phyloP scores from a whole-genome alignment of 2,329 filamentous ascomycete species.

The Curvularia spicifera region DNA sequence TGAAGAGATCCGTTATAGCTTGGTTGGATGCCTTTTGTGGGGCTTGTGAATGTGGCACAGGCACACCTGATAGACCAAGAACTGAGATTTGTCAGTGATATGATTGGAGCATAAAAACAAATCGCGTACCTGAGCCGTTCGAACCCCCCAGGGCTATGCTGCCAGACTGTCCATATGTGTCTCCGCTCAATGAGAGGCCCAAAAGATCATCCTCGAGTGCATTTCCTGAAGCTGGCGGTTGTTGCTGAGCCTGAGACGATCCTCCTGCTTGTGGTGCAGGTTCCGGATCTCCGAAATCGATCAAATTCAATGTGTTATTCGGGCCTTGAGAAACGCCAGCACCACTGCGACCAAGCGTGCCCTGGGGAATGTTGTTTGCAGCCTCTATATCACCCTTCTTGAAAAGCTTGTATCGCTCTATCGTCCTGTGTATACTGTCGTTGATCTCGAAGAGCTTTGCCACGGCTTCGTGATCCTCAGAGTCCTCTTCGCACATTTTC shows the following conservation, averaged over 20 bases:
- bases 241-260: conserved; percentile 50
- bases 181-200: conserved; percentile 77
- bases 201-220: conserved; percentile 89
- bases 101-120: too few relatives aligned
- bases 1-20: conserved; percentile 65
- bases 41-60: conserved; percentile 39
- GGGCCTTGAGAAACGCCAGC: conserved; percentile 69
- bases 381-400: conserved; percentile 92
- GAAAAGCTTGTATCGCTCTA: conserved; percentile 92
- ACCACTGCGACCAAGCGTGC: conserved; percentile 72
- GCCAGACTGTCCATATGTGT: conserved; percentile 74
- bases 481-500: conserved; percentile 99
- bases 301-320: conserved; percentile 84
- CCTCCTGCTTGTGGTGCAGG: conserved; percentile 51
- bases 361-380: conserved; percentile 81
- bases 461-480: conserved; percentile 93
- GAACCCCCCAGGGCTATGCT: conserved; percentile 78
- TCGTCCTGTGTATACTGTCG: conserved; percentile 96
- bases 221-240: conserved; percentile 60
- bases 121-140: conserved; percentile 47
- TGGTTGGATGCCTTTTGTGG: conserved; percentile 55
- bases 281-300: conserved; percentile 80
- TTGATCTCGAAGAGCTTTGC: conserved; percentile 96
- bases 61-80: conserved; percentile 43
- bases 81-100: conserved; percentile 30